A percentile compares a stretch with the other conserved stretches of the same genome.
These are phyloP conservation scores for Mycosphaerella sp. DNA, from an alignment of 2,329 filamentous ascomycete species.

Conservation along the genomic window DNA sequence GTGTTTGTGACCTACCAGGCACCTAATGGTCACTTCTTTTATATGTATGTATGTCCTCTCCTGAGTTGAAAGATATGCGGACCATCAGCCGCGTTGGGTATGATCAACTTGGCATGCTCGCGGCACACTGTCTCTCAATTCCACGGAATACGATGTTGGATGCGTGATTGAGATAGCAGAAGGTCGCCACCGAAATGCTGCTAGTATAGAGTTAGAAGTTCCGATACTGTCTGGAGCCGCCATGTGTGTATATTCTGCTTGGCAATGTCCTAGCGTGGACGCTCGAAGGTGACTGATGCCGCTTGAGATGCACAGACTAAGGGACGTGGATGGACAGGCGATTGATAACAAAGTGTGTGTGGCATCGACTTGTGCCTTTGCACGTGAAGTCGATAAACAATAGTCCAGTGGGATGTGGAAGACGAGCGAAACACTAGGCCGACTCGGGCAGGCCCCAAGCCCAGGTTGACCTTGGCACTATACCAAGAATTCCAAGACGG, in stretches of 20 bases:
- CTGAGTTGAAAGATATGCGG: not conserved
- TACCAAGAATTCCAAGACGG: slow-evolving; percentile 5
- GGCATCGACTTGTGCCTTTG: not conserved
- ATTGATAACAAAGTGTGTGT: not conserved
- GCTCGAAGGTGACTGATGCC: not conserved
- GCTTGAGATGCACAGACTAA: not conserved
- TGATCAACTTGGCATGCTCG: not conserved
- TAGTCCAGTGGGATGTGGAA: not conserved
- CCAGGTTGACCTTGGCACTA: not conserved
- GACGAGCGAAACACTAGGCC: slow-evolving; percentile 1
- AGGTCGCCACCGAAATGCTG: not conserved
- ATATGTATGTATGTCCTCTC: not conserved
- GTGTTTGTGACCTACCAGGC: not conserved
- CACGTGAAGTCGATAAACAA: too few relatives aligned
- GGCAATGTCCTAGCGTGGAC: not conserved
- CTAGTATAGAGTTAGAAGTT: not conserved
- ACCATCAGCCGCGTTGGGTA: not conserved
- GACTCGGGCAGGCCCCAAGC: not conserved
- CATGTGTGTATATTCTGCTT: not conserved
- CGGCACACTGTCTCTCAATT: not conserved
- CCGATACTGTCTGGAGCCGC: not conserved
- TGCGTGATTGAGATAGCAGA: not conserved
- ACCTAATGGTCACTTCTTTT: not conserved
- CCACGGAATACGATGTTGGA: not conserved
- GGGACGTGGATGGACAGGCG: too few relatives aligned